phyloP scores from a whole-genome alignment of 768 basidiomycete genomes.

The Clavaria fumosa region DNA sequence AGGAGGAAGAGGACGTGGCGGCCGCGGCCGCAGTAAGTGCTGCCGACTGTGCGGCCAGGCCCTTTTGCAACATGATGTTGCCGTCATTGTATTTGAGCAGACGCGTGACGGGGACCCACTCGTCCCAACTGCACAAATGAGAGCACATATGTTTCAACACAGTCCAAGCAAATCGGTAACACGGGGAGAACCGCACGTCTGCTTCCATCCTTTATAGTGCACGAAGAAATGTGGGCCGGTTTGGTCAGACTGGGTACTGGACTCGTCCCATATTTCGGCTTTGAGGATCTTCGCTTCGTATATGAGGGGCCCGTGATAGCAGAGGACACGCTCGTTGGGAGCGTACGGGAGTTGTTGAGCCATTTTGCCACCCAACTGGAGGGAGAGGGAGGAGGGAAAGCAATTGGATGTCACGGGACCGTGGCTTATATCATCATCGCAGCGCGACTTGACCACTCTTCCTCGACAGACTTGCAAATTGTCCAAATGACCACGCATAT shows the following conservation, averaged over 20 bases:
- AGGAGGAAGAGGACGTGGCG: constrained; percentile 10
- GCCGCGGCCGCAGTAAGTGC: constrained; percentile 14
- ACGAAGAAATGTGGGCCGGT: constrained; percentile 82
- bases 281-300: constrained; percentile 91
- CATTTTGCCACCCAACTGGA: too few species aligned
- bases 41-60: constrained; percentile 27
- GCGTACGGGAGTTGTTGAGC: too few species aligned
- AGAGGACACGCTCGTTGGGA: constrained; percentile 68
- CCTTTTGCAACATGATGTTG: constrained; percentile 66
- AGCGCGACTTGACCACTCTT: too few species aligned
- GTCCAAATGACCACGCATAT: constrained; percentile 32
- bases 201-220: constrained; percentile 99
- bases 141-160: constrained; percentile 2
- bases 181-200: constrained; percentile 46
- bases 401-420: too few species aligned
- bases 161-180: constrained; percentile 1
- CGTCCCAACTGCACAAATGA: constrained; percentile 63
- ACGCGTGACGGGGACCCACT: constrained; percentile 79
- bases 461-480: too few species aligned
- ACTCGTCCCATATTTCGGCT: constrained; percentile 46
- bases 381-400: too few species aligned
- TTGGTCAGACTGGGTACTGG: constrained; percentile 38
- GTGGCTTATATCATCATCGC: too few species aligned
- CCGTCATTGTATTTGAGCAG: constrained; percentile 75
- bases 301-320: constrained; percentile 89